Conservation (phyloP, 345 rosid genomes). For the Toxicodendron radicans region DNA sequence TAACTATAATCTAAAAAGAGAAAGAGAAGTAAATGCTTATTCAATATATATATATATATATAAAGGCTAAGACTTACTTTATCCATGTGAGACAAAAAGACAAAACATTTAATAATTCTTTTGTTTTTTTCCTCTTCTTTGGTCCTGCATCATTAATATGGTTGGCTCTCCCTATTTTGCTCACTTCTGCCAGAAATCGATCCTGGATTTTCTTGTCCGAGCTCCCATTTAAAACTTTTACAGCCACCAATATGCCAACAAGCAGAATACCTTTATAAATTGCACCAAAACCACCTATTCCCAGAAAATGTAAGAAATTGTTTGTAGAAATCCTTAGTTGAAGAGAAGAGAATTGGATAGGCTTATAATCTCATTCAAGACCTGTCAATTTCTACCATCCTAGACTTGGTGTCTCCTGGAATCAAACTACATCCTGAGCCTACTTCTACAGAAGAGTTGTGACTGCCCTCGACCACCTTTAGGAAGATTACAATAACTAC, state of each 20-base stretch:
- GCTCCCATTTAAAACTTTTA: slow-evolving; percentile 12
- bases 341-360: slow-evolving; percentile 16
- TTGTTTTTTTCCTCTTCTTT: too few species aligned
- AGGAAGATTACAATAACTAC: slow-evolving; percentile 18
- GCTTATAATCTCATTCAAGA: slow-evolving; percentile 7
- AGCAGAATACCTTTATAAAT: slow-evolving; percentile 23
- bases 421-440: background rate
- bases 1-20: too few species aligned
- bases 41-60: too few species aligned
- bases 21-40: too few species aligned
- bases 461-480: background rate
- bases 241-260: slow-evolving; percentile 14
- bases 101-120: too few species aligned
- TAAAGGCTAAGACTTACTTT: too few species aligned
- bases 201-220: slow-evolving; percentile 15
- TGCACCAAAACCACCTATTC: slow-evolving; percentile 19
- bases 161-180: slow-evolving; percentile 21
- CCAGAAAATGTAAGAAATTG: slow-evolving; percentile 15
- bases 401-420: background rate
- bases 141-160: too few species aligned
- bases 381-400: background rate
- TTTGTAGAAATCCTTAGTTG: slow-evolving; percentile 2
- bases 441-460: background rate
- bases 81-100: too few species aligned
- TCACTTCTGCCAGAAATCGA: slow-evolving; percentile 26